Evolutionary conservation across 371 early-diverging fungal genomes (phyloP), one percentile per base, ranked within the genome.

Genomic region (Syncephalastrum sp.): DNA sequence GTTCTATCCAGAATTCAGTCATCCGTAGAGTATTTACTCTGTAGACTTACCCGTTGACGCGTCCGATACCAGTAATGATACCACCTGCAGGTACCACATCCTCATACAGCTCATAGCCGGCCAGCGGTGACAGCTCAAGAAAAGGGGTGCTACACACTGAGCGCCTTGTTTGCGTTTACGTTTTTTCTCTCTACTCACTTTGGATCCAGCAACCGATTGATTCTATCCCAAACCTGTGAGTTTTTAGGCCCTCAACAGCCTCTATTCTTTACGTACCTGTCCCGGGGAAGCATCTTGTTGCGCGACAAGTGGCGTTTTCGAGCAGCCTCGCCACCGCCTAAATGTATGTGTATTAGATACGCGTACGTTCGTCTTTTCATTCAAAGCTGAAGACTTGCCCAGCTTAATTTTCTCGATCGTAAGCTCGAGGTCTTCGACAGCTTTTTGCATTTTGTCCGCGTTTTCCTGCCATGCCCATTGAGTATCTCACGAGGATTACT

Each of bases 61-160:
- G 85, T 23, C 99, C 99, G 64, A 98, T 92, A 56, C 99, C 99
- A 12, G 99, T 94, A 54, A 98, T 93, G 51, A 98, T 85, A 57
- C 97, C 96, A 57, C 97, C 99, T 21, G 94, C 91, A 27, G 96
- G 87, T 0, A 94, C 93, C 19, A 87, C 90, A 38, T 91, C 94
- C 10, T 85, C 88, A 70, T 98, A 97, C 42, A 98, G 72, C 49
- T 91, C 65, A 68, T 93, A 82, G 12, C 96, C 97, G 42, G 99
- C 99, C 70, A 98, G 85, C 63, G 91, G 91, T 54, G 95, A 94
- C 56, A 98, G 78, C 74, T 98, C 99, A 50, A 98, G 81, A 79
- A 98, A 98, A 13, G 97, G 94, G 13, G 93, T 89, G 29, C 91
- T 88, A 60, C n/a, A 44, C 29, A 17, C 19, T 53, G 13, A 23